Conservation (phyloP, 2,329 filamentous ascomycete species). For the Chaetomium olivaceum region DNA sequence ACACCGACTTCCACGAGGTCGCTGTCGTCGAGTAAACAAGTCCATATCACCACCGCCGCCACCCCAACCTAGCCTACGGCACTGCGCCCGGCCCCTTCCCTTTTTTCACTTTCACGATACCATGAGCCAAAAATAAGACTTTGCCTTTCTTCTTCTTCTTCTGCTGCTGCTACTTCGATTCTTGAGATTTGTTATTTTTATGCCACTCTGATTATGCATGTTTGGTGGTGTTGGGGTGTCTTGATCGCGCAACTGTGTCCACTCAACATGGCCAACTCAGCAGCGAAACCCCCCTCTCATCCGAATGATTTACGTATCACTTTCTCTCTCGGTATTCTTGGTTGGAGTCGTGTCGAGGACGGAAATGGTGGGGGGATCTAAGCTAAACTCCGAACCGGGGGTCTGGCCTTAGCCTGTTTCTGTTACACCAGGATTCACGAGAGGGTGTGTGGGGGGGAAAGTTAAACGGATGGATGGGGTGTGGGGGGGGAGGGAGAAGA, state of each 20-base stretch:
- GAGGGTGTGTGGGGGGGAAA: background rate
- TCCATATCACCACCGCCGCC: background rate
- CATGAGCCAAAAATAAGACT: background rate
- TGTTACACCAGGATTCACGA: constrained; percentile 11
- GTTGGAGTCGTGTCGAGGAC: background rate
- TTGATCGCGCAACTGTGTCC: constrained; percentile 7
- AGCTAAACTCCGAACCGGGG: constrained; percentile 3
- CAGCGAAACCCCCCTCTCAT: background rate
- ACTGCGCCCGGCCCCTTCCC: background rate
- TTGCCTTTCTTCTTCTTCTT: background rate
- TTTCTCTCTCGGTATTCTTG: constrained; percentile 6
- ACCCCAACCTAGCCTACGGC: background rate
- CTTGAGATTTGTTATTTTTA: background rate
- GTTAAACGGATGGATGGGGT: background rate
- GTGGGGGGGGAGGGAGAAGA: background rate
- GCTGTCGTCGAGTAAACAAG: constrained; percentile 44
- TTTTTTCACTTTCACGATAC: constrained; percentile 3
- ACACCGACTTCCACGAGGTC: constrained; percentile 57
- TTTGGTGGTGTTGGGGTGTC: background rate
- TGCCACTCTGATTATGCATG: background rate
- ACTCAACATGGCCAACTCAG: background rate
- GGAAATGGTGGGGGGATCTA: constrained; percentile 11
- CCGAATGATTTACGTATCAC: constrained; percentile 14
- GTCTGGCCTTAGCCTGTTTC: constrained; percentile 14
- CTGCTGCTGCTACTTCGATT: background rate